Conservation (phyloP, 306 rosid species). For the Quercus mongolica region DNA sequence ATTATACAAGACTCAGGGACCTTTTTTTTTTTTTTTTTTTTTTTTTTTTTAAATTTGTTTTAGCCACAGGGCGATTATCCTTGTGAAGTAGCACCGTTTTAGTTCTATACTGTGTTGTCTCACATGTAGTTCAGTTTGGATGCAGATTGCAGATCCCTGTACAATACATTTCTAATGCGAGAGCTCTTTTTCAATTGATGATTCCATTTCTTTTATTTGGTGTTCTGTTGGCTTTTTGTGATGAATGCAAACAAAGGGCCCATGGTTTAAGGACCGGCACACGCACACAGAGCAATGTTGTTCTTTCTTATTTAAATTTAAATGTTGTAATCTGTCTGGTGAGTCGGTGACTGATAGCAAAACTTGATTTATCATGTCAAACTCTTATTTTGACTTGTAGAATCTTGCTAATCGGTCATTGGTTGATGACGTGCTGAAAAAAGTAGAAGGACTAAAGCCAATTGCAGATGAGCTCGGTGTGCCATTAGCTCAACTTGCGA, state of each 20-base stretch:
- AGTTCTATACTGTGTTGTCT: neutral
- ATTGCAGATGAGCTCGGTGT: slow-evolving; percentile 95
- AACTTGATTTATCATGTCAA: neutral
- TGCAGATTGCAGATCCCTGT: neutral
- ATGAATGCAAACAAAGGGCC: neutral
- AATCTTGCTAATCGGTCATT: slow-evolving; percentile 83
- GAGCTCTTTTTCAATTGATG: neutral
- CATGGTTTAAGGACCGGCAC: too few relatives aligned
- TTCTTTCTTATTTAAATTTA: too few relatives aligned
- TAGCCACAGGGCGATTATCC: neutral
- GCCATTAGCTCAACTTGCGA: slow-evolving; percentile 82
- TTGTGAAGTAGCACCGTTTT: neutral
- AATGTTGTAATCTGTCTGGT: too few relatives aligned
- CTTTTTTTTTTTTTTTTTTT: neutral
- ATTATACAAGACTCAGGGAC: neutral
- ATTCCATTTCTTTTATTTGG: neutral
- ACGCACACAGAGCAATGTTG: too few relatives aligned
- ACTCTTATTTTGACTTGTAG: slow-evolving; percentile 34
- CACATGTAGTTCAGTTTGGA: neutral
- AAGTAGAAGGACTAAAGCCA: slow-evolving; percentile 87
- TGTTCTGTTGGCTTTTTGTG: neutral
- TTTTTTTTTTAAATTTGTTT: neutral
- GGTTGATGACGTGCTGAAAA: slow-evolving; percentile 77
- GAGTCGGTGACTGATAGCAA: too few relatives aligned
- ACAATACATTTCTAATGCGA: neutral